These are phyloP conservation scores for Pelargonium nanum DNA, from an alignment of 345 rosid species.

Conservation along the genomic window DNA sequence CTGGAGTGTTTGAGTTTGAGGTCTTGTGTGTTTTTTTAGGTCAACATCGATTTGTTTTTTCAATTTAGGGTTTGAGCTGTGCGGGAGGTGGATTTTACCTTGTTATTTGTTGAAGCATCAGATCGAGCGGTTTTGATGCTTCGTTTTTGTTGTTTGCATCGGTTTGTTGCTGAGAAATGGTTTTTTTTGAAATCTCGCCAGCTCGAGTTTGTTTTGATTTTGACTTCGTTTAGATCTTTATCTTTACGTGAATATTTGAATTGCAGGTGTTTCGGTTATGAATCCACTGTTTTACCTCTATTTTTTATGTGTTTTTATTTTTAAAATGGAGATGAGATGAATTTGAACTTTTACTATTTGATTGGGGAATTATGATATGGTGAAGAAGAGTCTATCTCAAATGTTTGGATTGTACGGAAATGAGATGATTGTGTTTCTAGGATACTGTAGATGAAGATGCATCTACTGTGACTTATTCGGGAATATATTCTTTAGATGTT, in stretches of 20 bases:
- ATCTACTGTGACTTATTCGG: neutral
- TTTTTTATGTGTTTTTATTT: no score
- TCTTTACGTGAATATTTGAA: neutral
- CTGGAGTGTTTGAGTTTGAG: neutral
- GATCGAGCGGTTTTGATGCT: neutral
- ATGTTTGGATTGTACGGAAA: no score
- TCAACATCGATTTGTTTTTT: neutral
- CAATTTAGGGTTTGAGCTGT: neutral
- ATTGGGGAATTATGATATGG: no score
- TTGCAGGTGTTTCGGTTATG: neutral
- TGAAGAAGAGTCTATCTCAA: no score
- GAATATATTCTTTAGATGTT: neutral
- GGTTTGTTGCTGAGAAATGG: neutral
- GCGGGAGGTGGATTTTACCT: neutral
- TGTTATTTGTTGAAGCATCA: neutral
- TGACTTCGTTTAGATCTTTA: neutral
- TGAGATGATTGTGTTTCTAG: no score
- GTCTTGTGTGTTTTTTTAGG: neutral
- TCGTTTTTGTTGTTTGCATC: neutral
- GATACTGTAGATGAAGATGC: neutral
- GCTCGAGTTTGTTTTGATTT: neutral
- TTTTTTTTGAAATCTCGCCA: neutral
- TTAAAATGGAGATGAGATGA: neutral
- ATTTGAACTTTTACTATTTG: neutral
- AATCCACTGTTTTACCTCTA: neutral